These are phyloP conservation scores for Aspergillus mulundensis DNA, from an alignment of 495 filamentous ascomycete genomes.

Conservation along the genomic window DNA sequence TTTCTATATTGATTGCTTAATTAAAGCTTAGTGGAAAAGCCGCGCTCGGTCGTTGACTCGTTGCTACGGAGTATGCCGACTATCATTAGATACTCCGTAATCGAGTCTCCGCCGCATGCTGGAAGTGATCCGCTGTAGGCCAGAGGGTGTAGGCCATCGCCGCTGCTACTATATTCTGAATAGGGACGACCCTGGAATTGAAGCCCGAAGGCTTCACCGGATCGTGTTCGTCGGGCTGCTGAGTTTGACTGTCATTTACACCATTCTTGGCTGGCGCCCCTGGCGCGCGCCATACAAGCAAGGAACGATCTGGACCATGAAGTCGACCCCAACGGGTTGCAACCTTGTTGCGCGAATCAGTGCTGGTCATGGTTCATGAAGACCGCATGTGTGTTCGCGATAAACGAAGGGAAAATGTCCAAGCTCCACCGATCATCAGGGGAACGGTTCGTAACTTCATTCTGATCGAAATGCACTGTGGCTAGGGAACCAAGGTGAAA, in stretches of 20 bases:
- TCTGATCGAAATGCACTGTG: neutral
- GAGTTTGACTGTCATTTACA: neutral
- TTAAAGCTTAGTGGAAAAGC: conserved; percentile 15
- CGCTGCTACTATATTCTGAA: neutral
- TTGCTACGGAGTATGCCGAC: neutral
- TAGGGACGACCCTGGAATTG: neutral
- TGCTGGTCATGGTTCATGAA: neutral
- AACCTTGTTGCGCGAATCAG: neutral
- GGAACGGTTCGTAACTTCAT: conserved; percentile 10
- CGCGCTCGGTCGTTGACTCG: no score
- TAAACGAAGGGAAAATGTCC: neutral
- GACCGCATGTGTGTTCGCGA: neutral
- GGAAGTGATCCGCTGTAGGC: neutral
- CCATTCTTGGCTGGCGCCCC: neutral
- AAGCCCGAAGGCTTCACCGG: neutral
- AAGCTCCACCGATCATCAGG: conserved; percentile 25
- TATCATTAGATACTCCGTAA: neutral
- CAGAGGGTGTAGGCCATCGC: neutral
- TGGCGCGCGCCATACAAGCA: neutral
- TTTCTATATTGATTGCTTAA: conserved; percentile 19
- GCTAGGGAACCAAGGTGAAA: neutral
- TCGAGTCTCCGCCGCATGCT: neutral
- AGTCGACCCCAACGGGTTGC: neutral
- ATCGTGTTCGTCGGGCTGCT: neutral
- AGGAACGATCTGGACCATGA: neutral